These are phyloP conservation scores for Boletus edulis DNA, from an alignment of 768 basidiomycete species.

Conservation along the genomic window DNA sequence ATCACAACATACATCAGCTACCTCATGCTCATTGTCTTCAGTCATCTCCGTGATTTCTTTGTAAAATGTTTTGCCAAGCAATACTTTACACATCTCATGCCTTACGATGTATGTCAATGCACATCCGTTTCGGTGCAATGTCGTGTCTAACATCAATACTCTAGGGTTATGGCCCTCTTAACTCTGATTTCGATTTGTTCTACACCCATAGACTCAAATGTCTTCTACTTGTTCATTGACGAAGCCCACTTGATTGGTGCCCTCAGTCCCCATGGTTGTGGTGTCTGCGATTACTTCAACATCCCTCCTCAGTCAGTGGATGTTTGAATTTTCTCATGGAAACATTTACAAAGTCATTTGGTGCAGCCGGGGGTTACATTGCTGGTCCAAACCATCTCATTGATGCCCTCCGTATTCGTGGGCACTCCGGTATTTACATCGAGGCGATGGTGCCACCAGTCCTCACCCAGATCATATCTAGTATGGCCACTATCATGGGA, in stretches of 20 bases:
- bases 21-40: constrained; percentile 85
- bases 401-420: constrained; percentile 75
- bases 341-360: constrained; percentile 95
- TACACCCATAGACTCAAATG: constrained; percentile 98
- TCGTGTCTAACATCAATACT: not conserved
- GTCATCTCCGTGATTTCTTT: constrained; percentile 93
- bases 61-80: constrained; percentile 77
- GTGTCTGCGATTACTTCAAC: constrained; percentile 92
- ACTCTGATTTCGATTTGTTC: constrained; percentile 98
- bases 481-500: constrained; percentile 98
- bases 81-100: constrained; percentile 79
- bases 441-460: constrained; percentile 92
- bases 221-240: constrained; percentile 93
- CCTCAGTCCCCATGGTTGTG: constrained; percentile 90
- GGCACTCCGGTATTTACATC: constrained; percentile 81
- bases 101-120: constrained; percentile 63
- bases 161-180: constrained; percentile 94
- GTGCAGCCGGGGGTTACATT: constrained; percentile 93
- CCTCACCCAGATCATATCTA: constrained; percentile 86
- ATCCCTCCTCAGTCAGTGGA: constrained; percentile 80
- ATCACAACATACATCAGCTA: constrained; percentile 93
- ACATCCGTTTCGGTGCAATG: not conserved
- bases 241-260: constrained; percentile 99
- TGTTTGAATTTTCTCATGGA: constrained; percentile 77
- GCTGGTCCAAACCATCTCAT: constrained; percentile 80